phyloP scores from a whole-genome alignment of 805 yeast species.

The Tetrapisispora phaffii region DNA sequence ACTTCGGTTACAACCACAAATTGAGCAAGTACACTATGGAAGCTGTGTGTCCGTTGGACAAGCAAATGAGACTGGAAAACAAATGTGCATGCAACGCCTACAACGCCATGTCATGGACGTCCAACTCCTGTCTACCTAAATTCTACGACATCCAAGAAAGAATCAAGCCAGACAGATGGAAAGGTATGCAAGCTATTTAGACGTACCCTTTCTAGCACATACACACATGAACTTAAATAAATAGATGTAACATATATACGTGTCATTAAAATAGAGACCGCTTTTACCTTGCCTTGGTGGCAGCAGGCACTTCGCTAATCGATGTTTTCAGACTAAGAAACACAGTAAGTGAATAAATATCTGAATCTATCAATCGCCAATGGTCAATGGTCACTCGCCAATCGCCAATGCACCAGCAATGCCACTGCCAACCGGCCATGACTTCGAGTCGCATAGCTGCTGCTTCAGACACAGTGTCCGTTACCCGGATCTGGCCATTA shows the following conservation, averaged over 20 bases:
- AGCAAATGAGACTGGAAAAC: slow-evolving; percentile 2
- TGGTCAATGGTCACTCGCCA: background rate
- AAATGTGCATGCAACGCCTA: slow-evolving; percentile 4
- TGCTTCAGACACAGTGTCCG: no score
- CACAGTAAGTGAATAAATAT: no score
- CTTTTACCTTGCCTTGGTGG: no score
- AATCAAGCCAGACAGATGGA: slow-evolving; percentile 3
- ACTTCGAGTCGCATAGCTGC: no score
- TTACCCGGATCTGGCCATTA: background rate
- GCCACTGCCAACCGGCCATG: no score
- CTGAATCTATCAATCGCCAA: background rate
- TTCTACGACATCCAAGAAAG: slow-evolving; percentile 3
- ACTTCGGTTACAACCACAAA: slow-evolving; percentile 62
- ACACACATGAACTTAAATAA: no score
- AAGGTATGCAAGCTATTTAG: background rate
- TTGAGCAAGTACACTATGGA: slow-evolving; percentile 48
- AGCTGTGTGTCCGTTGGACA: slow-evolving; percentile 49
- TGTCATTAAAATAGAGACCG: no score
- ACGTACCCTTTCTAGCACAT: no score
- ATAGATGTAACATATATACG: no score
- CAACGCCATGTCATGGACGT: slow-evolving; percentile 1
- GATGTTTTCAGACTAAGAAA: no score
- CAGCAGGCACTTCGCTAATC: no score
- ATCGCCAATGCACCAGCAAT: no score
- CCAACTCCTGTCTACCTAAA: slow-evolving; percentile 3